Percentiles rank a stretch among this genome's conserved stretches.
phyloP scores from a whole-genome alignment of 805 yeast genomes.

The Kazachstania bromeliacearum region DNA sequence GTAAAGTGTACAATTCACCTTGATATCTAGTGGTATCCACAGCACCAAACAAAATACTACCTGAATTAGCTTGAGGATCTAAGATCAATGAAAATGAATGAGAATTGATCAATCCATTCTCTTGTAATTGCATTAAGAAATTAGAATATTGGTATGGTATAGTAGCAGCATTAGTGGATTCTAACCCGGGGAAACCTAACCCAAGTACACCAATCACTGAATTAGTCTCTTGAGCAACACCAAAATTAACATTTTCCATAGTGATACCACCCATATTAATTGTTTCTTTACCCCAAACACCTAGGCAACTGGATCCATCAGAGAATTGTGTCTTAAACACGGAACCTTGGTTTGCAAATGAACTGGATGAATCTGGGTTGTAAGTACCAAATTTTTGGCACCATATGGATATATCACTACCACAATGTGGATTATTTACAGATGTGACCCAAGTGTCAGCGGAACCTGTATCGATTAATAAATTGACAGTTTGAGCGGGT shows the following conservation, averaged over 20 bases:
- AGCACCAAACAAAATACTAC: conserved; percentile 64
- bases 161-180: conserved; percentile 35
- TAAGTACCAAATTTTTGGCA: conserved; percentile 17
- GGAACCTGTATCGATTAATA: conserved; percentile 68
- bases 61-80: conserved; percentile 36
- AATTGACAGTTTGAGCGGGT: conserved; percentile 42
- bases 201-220: conserved; percentile 40
- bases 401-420: conserved; percentile 8
- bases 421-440: conserved; percentile 28
- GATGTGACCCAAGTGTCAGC: conserved; percentile 51
- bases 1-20: conserved; percentile 43
- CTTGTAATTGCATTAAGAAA: conserved; percentile 52
- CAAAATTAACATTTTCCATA: conserved; percentile 9
- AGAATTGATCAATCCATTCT: conserved; percentile 46
- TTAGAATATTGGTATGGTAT: conserved; percentile 45
- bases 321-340: conserved; percentile 42
- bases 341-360: conserved; percentile 22
- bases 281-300: conserved; percentile 43
- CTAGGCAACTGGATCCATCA: conserved; percentile 39
- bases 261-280: conserved; percentile 33
- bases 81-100: conserved; percentile 56
- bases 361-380: conserved; percentile 14
- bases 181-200: conserved; percentile 46
- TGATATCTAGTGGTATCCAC: conserved; percentile 53
- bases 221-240: conserved; percentile 24